Base-by-base conservation (phyloP, 1,139 yeast genomes). In the Pneumocystis canis region DNA sequence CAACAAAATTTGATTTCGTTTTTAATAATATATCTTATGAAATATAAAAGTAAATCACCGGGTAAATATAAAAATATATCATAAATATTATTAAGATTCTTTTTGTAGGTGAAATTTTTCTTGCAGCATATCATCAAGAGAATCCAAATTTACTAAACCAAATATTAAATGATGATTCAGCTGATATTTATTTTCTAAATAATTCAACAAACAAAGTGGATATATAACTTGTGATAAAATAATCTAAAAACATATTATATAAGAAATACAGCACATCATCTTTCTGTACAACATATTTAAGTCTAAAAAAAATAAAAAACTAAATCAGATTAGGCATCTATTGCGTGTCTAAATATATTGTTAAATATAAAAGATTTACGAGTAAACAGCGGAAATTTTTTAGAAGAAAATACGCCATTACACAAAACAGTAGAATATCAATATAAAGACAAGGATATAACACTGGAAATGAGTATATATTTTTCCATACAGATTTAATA, bases 311-410 rank as follows among this genome's bases (percentile, higher is more conserved):
- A 14, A 35, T 3, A 35, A 35, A 35, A 35, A 40, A 18, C 25
- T 18, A 20, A 40, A 20, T 18, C 95, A 56, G 79, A 79, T 66
- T 79, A 82, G 68, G 97, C 97, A 2, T 82, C 89, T 65, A 70
- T 72, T 63, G 97, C 89, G 70, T 88, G 88, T 58, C 78, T 92
- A 71, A 97, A 92, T 71, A 76, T 79, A 60, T 77, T 92, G 35
- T 78, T 92, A 67, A 97, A 92, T 72, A 84, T 85, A 64, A 95
- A 87, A 66, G 97, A 95, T 1, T 90, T 90, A 31, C 96, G 89
- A 69, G 84, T 90, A 58, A 96, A 92, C 72, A 92, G 95, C 0
- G 73, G 76, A 60, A 87, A 87, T 73, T 78, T 84, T 58, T 68
- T 80, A 58, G 86, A 84, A 61, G 89, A 89, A 41, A 90, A 88